A percentile compares a stretch with the other conserved stretches of the same genome.
Evolutionary conservation across 257 asterid genomes (phyloP).

Genomic region (Salvia rosmarinus): DNA sequence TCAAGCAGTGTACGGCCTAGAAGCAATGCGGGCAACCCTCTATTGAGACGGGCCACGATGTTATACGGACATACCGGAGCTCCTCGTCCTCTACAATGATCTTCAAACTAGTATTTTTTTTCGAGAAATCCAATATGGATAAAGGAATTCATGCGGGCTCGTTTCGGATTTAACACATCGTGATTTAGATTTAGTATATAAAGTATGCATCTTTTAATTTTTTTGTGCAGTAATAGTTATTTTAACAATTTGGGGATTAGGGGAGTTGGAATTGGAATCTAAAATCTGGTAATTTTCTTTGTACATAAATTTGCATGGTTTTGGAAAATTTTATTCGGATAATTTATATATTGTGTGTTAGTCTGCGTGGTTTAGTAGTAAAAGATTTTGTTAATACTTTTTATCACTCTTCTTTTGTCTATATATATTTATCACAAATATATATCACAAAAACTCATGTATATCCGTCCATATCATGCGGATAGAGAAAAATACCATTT

Average conservation of each 20-base stretch:
- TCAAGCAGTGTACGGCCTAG: background rate
- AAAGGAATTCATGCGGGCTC: background rate
- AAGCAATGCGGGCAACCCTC: background rate
- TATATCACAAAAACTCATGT: too few relatives aligned
- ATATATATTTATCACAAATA: too few relatives aligned
- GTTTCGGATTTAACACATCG: background rate
- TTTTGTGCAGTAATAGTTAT: background rate
- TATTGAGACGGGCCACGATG: conserved; percentile 1
- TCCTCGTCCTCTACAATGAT: background rate
- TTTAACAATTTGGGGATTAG: background rate
- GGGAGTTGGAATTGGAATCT: background rate
- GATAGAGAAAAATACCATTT: too few relatives aligned
- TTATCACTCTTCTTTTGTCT: background rate
- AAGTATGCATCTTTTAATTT: background rate
- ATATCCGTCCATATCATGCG: too few relatives aligned
- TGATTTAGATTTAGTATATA: background rate
- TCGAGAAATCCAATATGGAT: background rate
- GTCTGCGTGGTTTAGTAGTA: too few relatives aligned
- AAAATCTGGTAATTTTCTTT: background rate
- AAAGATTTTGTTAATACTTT: too few relatives aligned
- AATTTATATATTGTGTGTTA: too few relatives aligned
- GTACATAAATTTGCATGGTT: background rate
- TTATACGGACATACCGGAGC: background rate
- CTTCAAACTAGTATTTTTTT: background rate
- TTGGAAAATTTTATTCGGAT: background rate